Conservation (phyloP, 257 asterid genomes). For the Anisodus tanguticus region DNA sequence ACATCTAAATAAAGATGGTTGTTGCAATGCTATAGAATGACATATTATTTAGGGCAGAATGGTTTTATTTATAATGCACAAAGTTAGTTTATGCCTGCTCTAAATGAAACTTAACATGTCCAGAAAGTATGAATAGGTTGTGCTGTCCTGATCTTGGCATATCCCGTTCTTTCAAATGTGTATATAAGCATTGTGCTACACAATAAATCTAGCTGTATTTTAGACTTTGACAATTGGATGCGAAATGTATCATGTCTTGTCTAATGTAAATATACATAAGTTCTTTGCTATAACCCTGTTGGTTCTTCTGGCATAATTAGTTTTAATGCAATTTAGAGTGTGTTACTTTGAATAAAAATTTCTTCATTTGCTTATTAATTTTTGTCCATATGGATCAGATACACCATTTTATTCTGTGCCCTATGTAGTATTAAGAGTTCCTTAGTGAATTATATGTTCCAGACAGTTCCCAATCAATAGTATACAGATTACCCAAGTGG, state of each 20-base stretch:
- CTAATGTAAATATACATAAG: neutral
- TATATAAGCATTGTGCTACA: neutral
- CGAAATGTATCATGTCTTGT: neutral
- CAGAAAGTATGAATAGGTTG: neutral
- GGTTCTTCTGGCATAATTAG: constrained; percentile 4
- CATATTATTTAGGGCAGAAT: neutral
- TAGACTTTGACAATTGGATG: neutral
- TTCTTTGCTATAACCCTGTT: neutral
- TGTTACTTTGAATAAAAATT: neutral
- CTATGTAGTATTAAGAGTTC: neutral
- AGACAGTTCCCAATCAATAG: neutral
- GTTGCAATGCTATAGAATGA: neutral
- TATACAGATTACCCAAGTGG: neutral
- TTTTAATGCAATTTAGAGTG: neutral
- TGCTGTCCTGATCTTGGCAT: neutral
- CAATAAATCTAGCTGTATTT: neutral
- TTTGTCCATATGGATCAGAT: neutral
- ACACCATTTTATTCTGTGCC: neutral
- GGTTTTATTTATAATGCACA: neutral
- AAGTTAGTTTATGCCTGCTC: neutral
- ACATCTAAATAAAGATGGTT: neutral
- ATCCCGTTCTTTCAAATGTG: neutral
- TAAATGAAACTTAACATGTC: neutral
- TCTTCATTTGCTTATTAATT: neutral
- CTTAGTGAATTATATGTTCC: neutral